phyloP scores from a whole-genome alignment of 2,329 filamentous ascomycete species.

The Phoma sp. region DNA sequence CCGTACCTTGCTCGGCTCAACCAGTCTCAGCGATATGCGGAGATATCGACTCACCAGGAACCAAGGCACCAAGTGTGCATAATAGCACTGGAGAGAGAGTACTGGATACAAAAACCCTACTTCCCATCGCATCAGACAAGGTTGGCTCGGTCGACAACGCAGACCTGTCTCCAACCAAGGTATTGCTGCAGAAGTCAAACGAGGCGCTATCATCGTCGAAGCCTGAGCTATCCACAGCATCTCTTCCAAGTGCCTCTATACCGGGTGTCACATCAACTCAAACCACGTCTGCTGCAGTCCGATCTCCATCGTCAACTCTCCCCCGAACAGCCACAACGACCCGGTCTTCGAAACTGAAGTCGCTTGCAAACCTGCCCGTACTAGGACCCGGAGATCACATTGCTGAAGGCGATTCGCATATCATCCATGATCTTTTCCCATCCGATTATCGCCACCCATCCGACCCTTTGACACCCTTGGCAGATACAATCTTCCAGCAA shows the following conservation, averaged over 20 bases:
- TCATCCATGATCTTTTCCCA: slow-evolving; percentile 74
- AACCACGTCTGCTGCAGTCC: background rate
- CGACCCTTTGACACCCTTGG: slow-evolving; percentile 50
- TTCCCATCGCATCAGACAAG: background rate
- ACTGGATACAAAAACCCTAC: background rate
- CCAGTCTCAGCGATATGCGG: background rate
- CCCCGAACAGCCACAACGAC: slow-evolving; percentile 10
- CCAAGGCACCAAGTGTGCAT: background rate
- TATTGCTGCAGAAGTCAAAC: background rate
- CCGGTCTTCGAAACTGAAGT: slow-evolving; percentile 44
- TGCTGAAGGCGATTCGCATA: slow-evolving; percentile 80
- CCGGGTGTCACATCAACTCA: background rate
- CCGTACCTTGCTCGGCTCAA: background rate
- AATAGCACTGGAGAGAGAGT: background rate
- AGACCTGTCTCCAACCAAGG: background rate
- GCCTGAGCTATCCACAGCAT: background rate
- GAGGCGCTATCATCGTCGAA: background rate
- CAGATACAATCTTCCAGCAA: slow-evolving; percentile 69
- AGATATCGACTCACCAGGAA: background rate
- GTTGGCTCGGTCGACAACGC: background rate
- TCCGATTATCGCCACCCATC: slow-evolving; percentile 30
- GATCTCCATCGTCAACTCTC: background rate
- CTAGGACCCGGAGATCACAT: slow-evolving; percentile 62
- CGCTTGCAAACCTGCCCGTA: slow-evolving; percentile 47
- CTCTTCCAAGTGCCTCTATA: background rate